Evolutionary conservation across 345 rosid genomes (phyloP).

Genomic region (Aquilaria yunnanensis): DNA sequence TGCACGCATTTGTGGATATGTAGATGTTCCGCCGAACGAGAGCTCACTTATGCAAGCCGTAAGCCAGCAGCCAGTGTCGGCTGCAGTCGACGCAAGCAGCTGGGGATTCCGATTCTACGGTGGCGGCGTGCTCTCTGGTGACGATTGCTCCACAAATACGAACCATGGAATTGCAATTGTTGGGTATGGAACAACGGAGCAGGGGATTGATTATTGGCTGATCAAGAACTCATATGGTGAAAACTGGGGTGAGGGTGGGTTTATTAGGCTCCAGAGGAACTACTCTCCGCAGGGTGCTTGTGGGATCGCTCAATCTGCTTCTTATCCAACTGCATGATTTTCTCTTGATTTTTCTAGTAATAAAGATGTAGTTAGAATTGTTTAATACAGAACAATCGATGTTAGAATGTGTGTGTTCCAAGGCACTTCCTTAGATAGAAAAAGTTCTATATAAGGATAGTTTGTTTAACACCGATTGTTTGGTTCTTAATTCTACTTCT

Average conservation of each 20-base stretch:
- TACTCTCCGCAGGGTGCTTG: conserved; percentile 32
- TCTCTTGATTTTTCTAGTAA: too few species aligned
- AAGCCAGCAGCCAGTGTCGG: conserved; percentile 49
- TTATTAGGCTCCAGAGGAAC: conserved; percentile 37
- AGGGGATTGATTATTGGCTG: conserved; percentile 42
- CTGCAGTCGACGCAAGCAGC: conserved; percentile 36
- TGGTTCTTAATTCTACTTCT: too few species aligned
- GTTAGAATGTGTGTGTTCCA: too few species aligned
- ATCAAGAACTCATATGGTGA: conserved; percentile 60
- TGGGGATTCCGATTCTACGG: conserved; percentile 34
- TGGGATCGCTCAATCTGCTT: conserved; percentile 53
- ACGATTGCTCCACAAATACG: conserved; percentile 12
- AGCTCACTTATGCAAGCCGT: conserved; percentile 41
- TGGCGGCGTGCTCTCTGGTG: conserved; percentile 35
- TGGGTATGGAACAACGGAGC: conserved; percentile 33
- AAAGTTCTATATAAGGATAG: too few species aligned
- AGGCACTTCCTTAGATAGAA: too few species aligned
- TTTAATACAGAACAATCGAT: too few species aligned
- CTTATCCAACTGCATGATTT: conserved; percentile 34
- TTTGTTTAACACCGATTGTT: too few species aligned
- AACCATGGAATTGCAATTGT: conserved; percentile 43
- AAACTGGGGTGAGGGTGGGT: conserved; percentile 55
- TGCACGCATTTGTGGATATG: conserved; percentile 26
- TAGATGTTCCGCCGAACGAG: conserved; percentile 38
- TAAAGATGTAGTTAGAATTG: too few species aligned